A percentile compares a stretch with the other conserved stretches of the same genome.
Conservation (phyloP, 2,329 filamentous ascomycete genomes). For the Arthrobotrys megalospora region DNA sequence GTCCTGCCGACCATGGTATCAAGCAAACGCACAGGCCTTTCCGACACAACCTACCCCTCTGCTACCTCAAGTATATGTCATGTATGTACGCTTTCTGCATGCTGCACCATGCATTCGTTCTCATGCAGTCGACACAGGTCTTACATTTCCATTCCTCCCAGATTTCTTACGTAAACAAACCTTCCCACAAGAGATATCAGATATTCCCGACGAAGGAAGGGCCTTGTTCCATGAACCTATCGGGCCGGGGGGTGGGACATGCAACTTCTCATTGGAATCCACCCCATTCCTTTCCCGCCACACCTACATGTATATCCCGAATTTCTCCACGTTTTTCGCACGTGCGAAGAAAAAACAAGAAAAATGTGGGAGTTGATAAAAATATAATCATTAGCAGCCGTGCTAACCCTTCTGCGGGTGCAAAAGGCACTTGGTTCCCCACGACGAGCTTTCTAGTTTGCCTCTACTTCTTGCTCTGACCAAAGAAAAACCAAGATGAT, state of each 20-base stretch:
- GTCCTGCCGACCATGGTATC: conserved; percentile 10
- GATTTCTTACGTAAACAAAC: conserved; percentile 27
- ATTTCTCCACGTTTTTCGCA: conserved; percentile 60
- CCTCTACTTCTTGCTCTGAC: background rate
- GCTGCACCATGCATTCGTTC: conserved; percentile 30
- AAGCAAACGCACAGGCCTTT: conserved; percentile 21
- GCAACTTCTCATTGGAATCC: conserved; percentile 19
- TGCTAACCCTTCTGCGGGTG: conserved; percentile 20
- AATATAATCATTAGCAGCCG: conserved; percentile 12
- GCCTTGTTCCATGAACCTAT: conserved; percentile 3
- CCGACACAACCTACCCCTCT: background rate
- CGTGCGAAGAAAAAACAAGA: conserved; percentile 42
- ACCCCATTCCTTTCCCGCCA: conserved; percentile 23
- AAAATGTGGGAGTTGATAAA: conserved; percentile 5
- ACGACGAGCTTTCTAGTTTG: background rate
- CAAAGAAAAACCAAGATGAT: conserved; percentile 19
- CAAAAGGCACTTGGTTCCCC: conserved; percentile 9
- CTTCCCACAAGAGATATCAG: conserved; percentile 13
- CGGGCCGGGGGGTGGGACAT: conserved; percentile 16
- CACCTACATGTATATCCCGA: conserved; percentile 30
- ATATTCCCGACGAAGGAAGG: background rate
- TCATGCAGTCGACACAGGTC: conserved; percentile 29
- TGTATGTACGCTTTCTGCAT: conserved; percentile 25
- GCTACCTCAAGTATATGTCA: conserved; percentile 17
- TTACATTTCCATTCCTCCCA: conserved; percentile 30